These are phyloP conservation scores for Aspergillus jensenii DNA, from an alignment of 2,329 filamentous ascomycete species.

Conservation along the genomic window DNA sequence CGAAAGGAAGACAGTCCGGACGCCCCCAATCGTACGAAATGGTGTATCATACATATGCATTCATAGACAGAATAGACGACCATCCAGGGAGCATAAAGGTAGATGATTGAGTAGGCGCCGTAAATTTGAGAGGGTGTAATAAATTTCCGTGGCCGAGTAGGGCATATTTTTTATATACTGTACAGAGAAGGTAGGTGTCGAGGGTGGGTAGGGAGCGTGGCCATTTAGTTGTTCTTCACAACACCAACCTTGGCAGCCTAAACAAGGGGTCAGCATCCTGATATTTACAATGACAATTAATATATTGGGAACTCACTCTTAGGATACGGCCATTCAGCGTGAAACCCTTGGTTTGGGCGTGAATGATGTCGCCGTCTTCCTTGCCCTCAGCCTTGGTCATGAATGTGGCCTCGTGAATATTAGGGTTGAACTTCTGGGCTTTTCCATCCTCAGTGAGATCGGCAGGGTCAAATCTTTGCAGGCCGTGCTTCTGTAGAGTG, in stretches of 20 bases:
- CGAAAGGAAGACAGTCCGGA: constrained; percentile 29
- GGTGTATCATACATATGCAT: constrained; percentile 35
- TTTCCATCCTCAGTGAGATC: constrained; percentile 46
- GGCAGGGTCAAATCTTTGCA: constrained; percentile 81
- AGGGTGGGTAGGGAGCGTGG: constrained; percentile 7
- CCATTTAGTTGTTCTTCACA: constrained; percentile 69
- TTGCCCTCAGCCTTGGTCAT: constrained; percentile 84
- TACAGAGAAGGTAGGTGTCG: constrained; percentile 27
- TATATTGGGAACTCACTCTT: constrained; percentile 50
- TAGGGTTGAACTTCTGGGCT: constrained; percentile 89
- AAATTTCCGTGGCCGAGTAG: constrained; percentile 25
- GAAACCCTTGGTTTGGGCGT: constrained; percentile 94
- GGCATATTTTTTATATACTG: constrained; percentile 33
- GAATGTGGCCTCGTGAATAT: constrained; percentile 94
- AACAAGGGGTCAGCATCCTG: neutral
- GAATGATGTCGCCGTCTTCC: constrained; percentile 87
- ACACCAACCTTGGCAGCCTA: constrained; percentile 91
- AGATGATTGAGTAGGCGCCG: neutral
- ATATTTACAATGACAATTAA: neutral
- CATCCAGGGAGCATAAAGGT: constrained; percentile 14
- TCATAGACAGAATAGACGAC: constrained; percentile 27
- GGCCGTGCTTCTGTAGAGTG: constrained; percentile 89
- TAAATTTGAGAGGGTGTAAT: constrained; percentile 14
- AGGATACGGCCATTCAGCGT: constrained; percentile 86
- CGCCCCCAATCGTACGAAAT: constrained; percentile 32